Evolutionary conservation across 2,329 filamentous ascomycete species (phyloP).

Genomic region (Tolypocladium album): DNA sequence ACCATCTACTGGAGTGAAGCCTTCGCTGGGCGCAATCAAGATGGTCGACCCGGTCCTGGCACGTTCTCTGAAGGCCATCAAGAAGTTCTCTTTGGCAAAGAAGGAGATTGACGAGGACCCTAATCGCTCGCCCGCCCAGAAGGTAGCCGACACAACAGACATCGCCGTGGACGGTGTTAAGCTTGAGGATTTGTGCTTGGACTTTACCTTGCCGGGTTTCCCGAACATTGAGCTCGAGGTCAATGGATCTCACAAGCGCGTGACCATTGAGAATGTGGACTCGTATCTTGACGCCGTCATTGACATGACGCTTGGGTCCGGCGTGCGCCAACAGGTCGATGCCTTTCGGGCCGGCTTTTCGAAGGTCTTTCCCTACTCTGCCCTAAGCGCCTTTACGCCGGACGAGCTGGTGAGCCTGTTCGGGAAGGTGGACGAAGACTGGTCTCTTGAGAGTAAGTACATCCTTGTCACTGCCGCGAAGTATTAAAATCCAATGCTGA

Average conservation of each 20-base stretch:
- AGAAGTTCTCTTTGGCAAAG: constrained; percentile 77
- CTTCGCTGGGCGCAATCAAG: constrained; percentile 82
- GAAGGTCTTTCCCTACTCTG: constrained; percentile 90
- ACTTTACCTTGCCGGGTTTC: constrained; percentile 92
- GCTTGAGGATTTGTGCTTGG: constrained; percentile 80
- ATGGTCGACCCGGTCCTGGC: constrained; percentile 80
- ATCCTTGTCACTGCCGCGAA: background rate
- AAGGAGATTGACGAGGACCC: constrained; percentile 68
- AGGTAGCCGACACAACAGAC: constrained; percentile 55
- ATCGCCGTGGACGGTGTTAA: constrained; percentile 65
- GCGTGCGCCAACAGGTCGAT: constrained; percentile 80
- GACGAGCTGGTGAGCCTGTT: constrained; percentile 93
- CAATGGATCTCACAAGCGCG: constrained; percentile 60
- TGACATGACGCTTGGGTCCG: constrained; percentile 80
- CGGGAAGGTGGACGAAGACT: constrained; percentile 87
- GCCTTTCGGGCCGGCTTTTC: constrained; percentile 88
- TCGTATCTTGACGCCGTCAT: constrained; percentile 81
- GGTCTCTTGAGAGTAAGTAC: constrained; percentile 88
- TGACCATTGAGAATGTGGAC: constrained; percentile 89
- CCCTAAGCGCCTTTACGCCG: constrained; percentile 86
- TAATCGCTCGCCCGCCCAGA: constrained; percentile 55
- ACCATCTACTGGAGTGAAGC: constrained; percentile 50
- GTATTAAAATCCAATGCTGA: constrained; percentile 3
- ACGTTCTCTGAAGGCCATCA: constrained; percentile 74
- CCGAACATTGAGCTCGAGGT: constrained; percentile 72